Evolutionary conservation across 2,329 filamentous ascomycete genomes (phyloP).

Genomic region (Lachnellula arida): DNA sequence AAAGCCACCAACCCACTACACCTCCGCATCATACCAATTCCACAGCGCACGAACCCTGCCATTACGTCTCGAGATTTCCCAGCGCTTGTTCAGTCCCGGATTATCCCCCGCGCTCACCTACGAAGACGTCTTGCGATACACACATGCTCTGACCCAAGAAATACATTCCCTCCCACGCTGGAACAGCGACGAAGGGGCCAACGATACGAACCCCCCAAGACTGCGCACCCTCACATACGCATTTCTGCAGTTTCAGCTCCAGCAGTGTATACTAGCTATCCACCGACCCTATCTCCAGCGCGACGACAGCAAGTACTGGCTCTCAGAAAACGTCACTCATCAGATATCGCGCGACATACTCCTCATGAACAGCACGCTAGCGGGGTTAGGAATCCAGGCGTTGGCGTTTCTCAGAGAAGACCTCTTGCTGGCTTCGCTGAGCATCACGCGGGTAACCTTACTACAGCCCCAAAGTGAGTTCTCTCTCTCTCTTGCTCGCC

Average conservation of each 20-base stretch:
- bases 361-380: conserved; percentile 56
- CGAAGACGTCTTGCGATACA: conserved; percentile 57
- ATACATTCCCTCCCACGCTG: conserved; percentile 57
- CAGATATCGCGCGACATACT: conserved; percentile 58
- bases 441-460: conserved; percentile 57
- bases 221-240: conserved; percentile 53
- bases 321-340: conserved; percentile 60
- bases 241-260: conserved; percentile 54
- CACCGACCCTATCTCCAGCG: conserved; percentile 58
- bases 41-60: conserved; percentile 51
- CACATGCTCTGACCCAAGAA: conserved; percentile 55
- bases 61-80: conserved; percentile 44
- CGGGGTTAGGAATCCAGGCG: conserved; percentile 53
- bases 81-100: conserved; percentile 36
- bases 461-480: conserved; percentile 45
- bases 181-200: conserved; percentile 39
- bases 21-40: conserved; percentile 55
- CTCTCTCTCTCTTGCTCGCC: background rate
- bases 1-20: conserved; percentile 49
- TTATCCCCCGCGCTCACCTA: conserved; percentile 53
- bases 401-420: conserved; percentile 59
- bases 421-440: conserved; percentile 54
- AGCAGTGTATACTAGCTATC: conserved; percentile 58
- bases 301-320: conserved; percentile 56
- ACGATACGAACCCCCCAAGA: conserved; percentile 38